A percentile compares a stretch with the other conserved stretches of the same genome.
These are phyloP conservation scores for Actinomucor elegans DNA, from an alignment of 371 early-diverging fungal genomes.

Conservation along the genomic window DNA sequence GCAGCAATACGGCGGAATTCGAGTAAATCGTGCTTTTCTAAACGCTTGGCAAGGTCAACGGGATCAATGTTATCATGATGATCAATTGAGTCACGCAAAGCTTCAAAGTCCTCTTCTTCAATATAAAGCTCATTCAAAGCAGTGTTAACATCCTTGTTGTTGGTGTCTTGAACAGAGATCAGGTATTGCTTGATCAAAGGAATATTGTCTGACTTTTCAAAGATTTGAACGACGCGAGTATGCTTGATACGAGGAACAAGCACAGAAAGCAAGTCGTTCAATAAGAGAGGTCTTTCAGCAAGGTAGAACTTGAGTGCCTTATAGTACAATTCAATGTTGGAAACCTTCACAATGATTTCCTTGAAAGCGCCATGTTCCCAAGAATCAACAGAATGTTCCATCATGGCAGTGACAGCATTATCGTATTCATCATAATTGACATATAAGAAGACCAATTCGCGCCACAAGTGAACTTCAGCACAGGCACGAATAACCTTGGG, in stretches of 20 bases:
- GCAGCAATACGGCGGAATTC: slow-evolving; percentile 97
- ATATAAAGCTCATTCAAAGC: slow-evolving; percentile 94
- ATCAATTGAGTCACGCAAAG: slow-evolving; percentile 90
- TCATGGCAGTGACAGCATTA: slow-evolving; percentile 93
- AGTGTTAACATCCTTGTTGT: slow-evolving; percentile 91
- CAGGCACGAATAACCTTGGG: slow-evolving; percentile 97
- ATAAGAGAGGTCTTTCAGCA: slow-evolving; percentile 89
- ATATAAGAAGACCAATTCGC: slow-evolving; percentile 95
- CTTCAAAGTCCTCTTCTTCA: slow-evolving; percentile 94
- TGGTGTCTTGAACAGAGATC: slow-evolving; percentile 85
- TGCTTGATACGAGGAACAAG: slow-evolving; percentile 93
- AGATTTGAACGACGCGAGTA: slow-evolving; percentile 92
- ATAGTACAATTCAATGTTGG: slow-evolving; percentile 95
- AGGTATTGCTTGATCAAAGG: slow-evolving; percentile 95
- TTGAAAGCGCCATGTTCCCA: slow-evolving; percentile 97
- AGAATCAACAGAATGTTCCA: slow-evolving; percentile 88
- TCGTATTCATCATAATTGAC: slow-evolving; percentile 98
- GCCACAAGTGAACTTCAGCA: slow-evolving; percentile 92
- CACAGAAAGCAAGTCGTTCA: slow-evolving; percentile 88
- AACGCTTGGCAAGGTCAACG: slow-evolving; percentile 83
- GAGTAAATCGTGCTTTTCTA: slow-evolving; percentile 93
- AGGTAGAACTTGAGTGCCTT: slow-evolving; percentile 96
- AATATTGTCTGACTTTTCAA: slow-evolving; percentile 94
- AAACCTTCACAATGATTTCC: slow-evolving; percentile 93
- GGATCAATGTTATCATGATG: slow-evolving; percentile 91